A percentile compares a stretch with the other conserved stretches of the same genome.
Conservation (phyloP, 345 rosid genomes). For the Hibiscus mutabilis region DNA sequence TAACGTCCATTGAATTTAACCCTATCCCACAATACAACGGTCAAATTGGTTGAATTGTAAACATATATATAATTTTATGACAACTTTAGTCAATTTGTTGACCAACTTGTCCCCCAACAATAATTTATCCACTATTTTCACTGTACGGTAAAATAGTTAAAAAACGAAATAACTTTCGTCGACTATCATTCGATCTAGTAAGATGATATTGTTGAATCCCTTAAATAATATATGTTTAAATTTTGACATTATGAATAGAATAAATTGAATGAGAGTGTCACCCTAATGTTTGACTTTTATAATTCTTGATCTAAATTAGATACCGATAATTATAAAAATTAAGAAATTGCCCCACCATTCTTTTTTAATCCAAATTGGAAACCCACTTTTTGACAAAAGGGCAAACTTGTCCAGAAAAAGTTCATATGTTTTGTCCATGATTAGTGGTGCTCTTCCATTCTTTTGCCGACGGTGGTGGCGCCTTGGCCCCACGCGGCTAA, state of each 20-base stretch:
- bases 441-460: slow-evolving; percentile 13
- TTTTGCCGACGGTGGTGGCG: slow-evolving; percentile 10
- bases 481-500: slow-evolving; percentile 11
- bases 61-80: neutral
- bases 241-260: too few species aligned
- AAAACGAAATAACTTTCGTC: too few species aligned
- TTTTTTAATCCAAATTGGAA: neutral
- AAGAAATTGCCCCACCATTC: neutral
- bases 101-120: neutral
- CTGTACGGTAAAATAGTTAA: neutral
- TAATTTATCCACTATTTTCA: neutral
- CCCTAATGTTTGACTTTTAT: too few species aligned
- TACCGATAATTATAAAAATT: too few species aligned
- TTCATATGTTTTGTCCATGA: neutral
- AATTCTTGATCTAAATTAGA: too few species aligned
- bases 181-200: too few species aligned
- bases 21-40: neutral
- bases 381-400: slow-evolving; percentile 1
- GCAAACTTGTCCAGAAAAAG: neutral
- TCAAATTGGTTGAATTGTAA: neutral
- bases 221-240: neutral
- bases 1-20: too few species aligned
- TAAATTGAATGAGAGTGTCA: too few species aligned
- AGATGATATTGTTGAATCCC: too few species aligned
- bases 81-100: neutral